Conservation (phyloP, 1,139 yeast species). For the Geotrichum histeridarum region DNA sequence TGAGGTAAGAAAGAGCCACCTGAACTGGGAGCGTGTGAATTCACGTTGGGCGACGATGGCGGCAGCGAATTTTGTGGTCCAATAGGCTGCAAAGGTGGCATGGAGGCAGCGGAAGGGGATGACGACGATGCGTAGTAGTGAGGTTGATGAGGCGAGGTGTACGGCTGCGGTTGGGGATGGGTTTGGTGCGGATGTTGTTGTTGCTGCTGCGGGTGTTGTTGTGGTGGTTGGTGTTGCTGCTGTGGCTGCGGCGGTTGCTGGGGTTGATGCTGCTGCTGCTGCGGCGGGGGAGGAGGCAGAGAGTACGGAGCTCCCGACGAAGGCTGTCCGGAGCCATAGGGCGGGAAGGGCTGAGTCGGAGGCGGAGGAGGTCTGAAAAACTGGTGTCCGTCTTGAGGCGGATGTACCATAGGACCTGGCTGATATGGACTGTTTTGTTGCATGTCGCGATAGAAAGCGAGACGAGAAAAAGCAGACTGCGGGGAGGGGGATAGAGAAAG, state of each 20-base stretch:
- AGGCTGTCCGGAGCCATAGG: background rate
- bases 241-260: slow-evolving; percentile 3
- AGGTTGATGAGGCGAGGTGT: slow-evolving; percentile 19
- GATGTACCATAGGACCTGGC: background rate
- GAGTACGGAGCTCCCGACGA: background rate
- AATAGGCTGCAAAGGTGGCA: slow-evolving; percentile 34
- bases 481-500: background rate
- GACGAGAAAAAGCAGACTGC: background rate
- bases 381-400: background rate
- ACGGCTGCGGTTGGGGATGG: slow-evolving; percentile 18
- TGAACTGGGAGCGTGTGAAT: background rate
- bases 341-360: background rate
- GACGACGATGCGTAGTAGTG: slow-evolving; percentile 20
- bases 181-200: slow-evolving; percentile 15
- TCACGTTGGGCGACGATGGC: slow-evolving; percentile 1
- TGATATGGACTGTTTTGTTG: background rate
- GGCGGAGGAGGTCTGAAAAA: slow-evolving; percentile 14
- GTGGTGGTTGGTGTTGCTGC: background rate
- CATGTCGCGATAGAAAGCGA: background rate
- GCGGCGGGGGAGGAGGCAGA: background rate
- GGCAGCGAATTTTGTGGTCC: slow-evolving; percentile 20
- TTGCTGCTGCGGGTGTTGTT: background rate
- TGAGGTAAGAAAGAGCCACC: background rate
- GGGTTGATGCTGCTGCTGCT: slow-evolving; percentile 3
- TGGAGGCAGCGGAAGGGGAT: slow-evolving; percentile 22